phyloP scores from a whole-genome alignment of 2,329 filamentous ascomycete species.

The Ophiocordyceps camponoti-leonardi region DNA sequence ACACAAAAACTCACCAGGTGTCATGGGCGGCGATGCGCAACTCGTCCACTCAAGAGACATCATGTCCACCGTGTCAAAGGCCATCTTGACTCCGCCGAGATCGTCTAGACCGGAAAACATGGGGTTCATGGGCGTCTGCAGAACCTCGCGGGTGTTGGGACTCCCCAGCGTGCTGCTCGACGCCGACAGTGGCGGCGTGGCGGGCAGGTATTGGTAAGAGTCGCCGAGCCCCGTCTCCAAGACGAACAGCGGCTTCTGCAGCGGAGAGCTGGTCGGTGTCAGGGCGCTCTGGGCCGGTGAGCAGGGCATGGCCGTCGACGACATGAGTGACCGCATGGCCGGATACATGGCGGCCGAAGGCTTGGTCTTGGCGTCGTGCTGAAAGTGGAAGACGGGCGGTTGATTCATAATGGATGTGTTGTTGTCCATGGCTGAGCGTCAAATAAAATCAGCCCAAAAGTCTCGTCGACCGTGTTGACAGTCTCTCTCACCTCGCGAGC shows the following conservation, averaged over 20 bases:
- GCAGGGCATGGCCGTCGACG: conserved; percentile 34
- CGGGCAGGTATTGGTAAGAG: conserved; percentile 53
- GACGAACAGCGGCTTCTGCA: conserved; percentile 62
- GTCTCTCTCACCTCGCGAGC: conserved; percentile 1
- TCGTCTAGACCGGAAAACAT: conserved; percentile 58
- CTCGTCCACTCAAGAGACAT: conserved; percentile 63
- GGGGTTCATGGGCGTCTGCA: conserved; percentile 71
- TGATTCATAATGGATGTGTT: conserved; percentile 35
- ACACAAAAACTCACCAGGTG: conserved; percentile 72
- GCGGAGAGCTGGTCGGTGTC: conserved; percentile 62
- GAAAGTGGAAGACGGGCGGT: conserved; percentile 73
- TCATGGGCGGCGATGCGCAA: conserved; percentile 70
- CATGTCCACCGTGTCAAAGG: conserved; percentile 55
- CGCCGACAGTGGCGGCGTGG: conserved; percentile 74
- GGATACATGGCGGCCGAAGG: conserved; percentile 25
- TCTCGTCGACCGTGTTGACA: not conserved
- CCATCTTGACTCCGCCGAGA: conserved; percentile 48
- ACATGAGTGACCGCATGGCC: conserved; percentile 30
- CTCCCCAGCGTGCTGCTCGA: conserved; percentile 76
- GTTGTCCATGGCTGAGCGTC: conserved; percentile 41
- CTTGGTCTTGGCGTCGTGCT: conserved; percentile 55
- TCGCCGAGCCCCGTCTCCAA: conserved; percentile 60
- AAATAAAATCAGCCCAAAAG: not conserved
- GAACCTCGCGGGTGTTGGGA: conserved; percentile 58
- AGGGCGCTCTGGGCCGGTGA: conserved; percentile 22